A percentile compares a stretch with the other conserved stretches of the same genome.
Evolutionary conservation across 768 basidiomycete species (phyloP).

Genomic region (Macrocybe gigantea): DNA sequence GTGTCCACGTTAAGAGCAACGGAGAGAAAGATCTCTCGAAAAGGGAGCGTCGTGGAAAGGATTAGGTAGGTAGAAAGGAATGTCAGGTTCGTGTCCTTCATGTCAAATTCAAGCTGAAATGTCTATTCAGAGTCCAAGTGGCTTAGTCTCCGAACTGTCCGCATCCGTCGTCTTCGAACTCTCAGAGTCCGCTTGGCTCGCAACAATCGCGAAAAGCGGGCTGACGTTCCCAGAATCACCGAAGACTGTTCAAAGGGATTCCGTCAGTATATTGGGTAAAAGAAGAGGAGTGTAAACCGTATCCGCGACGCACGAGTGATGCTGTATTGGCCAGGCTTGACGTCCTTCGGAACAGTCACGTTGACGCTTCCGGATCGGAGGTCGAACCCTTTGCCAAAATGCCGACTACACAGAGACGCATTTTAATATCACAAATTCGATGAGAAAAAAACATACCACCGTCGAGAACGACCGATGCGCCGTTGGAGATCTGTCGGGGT

Average conservation of each 20-base stretch:
- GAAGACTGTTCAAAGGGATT: conserved; percentile 27
- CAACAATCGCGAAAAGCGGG: conserved; percentile 27
- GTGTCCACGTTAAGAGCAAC: too few species aligned
- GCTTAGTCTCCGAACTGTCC: background rate
- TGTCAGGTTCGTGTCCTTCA: too few species aligned
- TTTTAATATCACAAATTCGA: background rate
- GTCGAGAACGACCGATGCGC: conserved; percentile 23
- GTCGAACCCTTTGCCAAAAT: conserved; percentile 27
- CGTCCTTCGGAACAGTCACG: conserved; percentile 28
- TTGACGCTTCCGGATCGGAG: conserved; percentile 27
- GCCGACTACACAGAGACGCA: conserved; percentile 15
- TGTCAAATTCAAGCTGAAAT: too few species aligned
- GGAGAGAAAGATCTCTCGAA: too few species aligned
- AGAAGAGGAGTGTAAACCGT: background rate
- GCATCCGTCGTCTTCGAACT: background rate
- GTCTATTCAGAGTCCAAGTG: background rate
- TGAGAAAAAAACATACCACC: conserved; percentile 15
- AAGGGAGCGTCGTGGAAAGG: too few species aligned
- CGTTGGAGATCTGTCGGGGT: conserved; percentile 37
- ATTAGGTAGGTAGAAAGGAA: too few species aligned
- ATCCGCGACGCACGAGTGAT: conserved; percentile 33
- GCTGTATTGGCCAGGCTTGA: conserved; percentile 26
- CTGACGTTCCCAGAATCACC: conserved; percentile 45
- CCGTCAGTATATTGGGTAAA: background rate
- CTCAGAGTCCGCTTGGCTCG: too few species aligned